Percentiles rank a stretch among this genome's conserved stretches.
Conservation (phyloP, 192 early-diverging fungal species). For the Phlyctochytrium bullatum region DNA sequence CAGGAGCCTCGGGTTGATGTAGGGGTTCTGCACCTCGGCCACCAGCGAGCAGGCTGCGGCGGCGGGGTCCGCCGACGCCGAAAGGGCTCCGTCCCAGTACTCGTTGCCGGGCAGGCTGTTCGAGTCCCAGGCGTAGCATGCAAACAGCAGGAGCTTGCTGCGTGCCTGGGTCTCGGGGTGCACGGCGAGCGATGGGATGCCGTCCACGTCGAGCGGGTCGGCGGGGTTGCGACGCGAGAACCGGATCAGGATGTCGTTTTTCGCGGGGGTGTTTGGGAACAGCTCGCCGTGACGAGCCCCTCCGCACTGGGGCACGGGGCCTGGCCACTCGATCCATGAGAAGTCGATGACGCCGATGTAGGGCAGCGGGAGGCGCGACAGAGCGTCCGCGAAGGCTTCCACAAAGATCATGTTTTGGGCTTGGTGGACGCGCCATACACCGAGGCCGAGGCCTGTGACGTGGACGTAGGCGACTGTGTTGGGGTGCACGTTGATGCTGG, state of each 20-base stretch:
- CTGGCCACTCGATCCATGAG: slow-evolving; percentile 29
- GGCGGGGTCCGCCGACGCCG: slow-evolving; percentile 39
- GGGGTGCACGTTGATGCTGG: too few species aligned
- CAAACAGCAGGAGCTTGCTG: not conserved
- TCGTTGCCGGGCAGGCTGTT: slow-evolving; percentile 42
- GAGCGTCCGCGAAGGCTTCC: slow-evolving; percentile 26
- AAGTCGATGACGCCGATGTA: slow-evolving; percentile 32
- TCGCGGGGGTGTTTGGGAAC: too few species aligned
- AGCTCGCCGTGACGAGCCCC: too few species aligned
- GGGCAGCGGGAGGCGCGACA: slow-evolving; percentile 12
- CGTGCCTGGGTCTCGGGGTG: too few species aligned
- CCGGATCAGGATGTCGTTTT: slow-evolving; percentile 31
- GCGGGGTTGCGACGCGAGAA: slow-evolving; percentile 38
- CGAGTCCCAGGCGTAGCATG: slow-evolving; percentile 13
- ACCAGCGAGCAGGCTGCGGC: slow-evolving; percentile 41
- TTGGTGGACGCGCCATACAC: slow-evolving; percentile 32
- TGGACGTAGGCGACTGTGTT: slow-evolving; percentile 31
- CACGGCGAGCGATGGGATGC: too few species aligned
- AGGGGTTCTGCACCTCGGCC: slow-evolving; percentile 38
- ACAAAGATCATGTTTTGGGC: slow-evolving; percentile 23
- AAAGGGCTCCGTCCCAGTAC: slow-evolving; percentile 29
- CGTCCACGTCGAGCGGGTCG: not conserved
- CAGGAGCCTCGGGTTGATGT: slow-evolving; percentile 28
- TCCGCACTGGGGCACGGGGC: too few species aligned
- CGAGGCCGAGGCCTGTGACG: slow-evolving; percentile 39